A percentile compares a stretch with the other conserved stretches of the same genome.
These are phyloP conservation scores for Casuarina cunninghamiana DNA, from an alignment of 306 rosid species.

Conservation along the genomic window DNA sequence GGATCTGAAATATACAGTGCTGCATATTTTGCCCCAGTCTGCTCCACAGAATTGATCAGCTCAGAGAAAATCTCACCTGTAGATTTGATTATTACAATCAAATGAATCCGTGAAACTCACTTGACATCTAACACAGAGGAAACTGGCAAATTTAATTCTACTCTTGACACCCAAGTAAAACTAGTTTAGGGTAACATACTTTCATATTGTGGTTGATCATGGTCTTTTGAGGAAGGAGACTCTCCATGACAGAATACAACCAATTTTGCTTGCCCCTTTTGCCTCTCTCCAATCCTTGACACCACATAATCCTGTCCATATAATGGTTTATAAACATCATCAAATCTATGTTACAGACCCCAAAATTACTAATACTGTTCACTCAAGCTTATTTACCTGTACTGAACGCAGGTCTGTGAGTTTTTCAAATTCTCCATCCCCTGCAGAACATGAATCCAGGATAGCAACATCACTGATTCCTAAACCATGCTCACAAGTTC, in stretches of 20 bases:
- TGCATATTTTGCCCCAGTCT: constrained; percentile 76
- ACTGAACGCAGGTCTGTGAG: constrained; percentile 52
- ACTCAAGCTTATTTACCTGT: constrained; percentile 54
- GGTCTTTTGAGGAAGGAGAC: constrained; percentile 39
- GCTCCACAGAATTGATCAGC: constrained; percentile 67
- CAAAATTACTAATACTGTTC: constrained; percentile 8
- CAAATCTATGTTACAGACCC: constrained; percentile 30
- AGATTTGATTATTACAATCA: constrained; percentile 23
- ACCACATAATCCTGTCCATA: constrained; percentile 67
- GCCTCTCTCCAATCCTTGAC: constrained; percentile 57
- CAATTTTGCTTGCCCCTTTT: constrained; percentile 62
- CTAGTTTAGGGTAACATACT: constrained; percentile 48
- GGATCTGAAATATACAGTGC: constrained; percentile 87
- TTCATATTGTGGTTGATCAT: constrained; percentile 51
- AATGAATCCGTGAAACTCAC: constrained; percentile 1
- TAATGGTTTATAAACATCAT: constrained; percentile 26
- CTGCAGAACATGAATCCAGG: constrained; percentile 64
- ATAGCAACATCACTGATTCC: constrained; percentile 53
- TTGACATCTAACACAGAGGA: background rate
- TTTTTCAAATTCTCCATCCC: constrained; percentile 43
- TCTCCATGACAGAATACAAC: constrained; percentile 69
- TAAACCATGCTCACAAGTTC: constrained; percentile 67
- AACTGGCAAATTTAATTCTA: background rate
- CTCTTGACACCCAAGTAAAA: background rate
- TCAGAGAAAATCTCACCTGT: constrained; percentile 64